These are phyloP conservation scores for Jatropha curcas DNA, from an alignment of 345 rosid species.

Conservation along the genomic window DNA sequence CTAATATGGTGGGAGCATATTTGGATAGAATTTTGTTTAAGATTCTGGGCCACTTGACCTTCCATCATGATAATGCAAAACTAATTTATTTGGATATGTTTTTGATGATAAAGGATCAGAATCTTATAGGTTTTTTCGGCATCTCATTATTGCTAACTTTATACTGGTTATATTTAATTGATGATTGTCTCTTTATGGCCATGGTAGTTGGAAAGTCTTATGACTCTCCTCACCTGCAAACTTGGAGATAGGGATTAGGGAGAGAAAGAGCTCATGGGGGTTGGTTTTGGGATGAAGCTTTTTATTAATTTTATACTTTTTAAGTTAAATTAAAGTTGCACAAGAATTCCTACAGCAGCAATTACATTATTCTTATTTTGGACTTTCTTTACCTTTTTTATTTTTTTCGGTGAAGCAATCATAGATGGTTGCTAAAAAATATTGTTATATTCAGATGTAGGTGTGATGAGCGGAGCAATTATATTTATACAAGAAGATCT, in stretches of 20 bases:
- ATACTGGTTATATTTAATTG: neutral
- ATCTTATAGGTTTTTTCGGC: too few species aligned
- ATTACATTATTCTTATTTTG: neutral
- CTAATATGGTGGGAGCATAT: neutral
- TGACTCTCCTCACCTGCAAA: neutral
- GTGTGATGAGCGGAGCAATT: slow-evolving; percentile 97
- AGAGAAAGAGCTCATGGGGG: neutral
- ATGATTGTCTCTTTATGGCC: too few species aligned
- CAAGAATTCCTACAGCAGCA: neutral
- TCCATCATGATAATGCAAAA: neutral
- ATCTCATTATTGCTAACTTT: too few species aligned
- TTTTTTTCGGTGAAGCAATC: too few species aligned
- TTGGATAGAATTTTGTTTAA: neutral
- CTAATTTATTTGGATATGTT: neutral
- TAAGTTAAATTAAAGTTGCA: too few species aligned
- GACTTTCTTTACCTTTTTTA: neutral
- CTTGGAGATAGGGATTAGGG: too few species aligned
- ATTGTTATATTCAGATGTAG: slow-evolving; percentile 61
- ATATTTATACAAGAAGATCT: slow-evolving; percentile 83
- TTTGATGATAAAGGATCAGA: neutral
- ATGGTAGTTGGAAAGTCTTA: too few species aligned
- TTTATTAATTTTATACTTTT: too few species aligned
- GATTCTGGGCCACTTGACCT: neutral
- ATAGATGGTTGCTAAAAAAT: neutral
- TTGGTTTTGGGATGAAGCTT: neutral